phyloP scores from a whole-genome alignment of 495 filamentous ascomycete genomes.

The Penicillium antarcticum region DNA sequence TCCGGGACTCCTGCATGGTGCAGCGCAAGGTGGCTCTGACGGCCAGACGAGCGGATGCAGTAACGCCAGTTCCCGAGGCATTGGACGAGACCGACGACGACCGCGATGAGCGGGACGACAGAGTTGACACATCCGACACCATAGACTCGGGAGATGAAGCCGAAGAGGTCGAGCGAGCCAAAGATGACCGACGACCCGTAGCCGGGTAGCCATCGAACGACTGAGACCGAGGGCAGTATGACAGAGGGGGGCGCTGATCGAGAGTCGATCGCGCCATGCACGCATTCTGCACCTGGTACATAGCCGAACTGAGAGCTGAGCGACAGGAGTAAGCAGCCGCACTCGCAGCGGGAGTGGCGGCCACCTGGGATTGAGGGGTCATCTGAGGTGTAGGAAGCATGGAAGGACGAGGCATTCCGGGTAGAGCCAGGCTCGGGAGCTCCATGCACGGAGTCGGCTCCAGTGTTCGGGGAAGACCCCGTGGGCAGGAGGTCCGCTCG shows the following conservation, averaged over 20 bases:
- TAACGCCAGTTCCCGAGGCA: slow-evolving; percentile 64
- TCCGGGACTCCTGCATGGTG: slow-evolving; percentile 53
- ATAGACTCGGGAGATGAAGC: slow-evolving; percentile 87
- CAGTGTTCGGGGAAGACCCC: slow-evolving; percentile 52
- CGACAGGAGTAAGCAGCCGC: slow-evolving; percentile 50
- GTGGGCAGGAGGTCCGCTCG: slow-evolving; percentile 45
- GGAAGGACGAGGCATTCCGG: slow-evolving; percentile 55
- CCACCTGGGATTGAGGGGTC: slow-evolving; percentile 71
- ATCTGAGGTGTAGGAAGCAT: slow-evolving; percentile 76
- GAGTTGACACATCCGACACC: slow-evolving; percentile 74
- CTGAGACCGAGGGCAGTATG: slow-evolving; percentile 52
- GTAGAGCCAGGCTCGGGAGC: slow-evolving; percentile 37
- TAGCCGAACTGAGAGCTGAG: slow-evolving; percentile 73
- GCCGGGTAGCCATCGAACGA: slow-evolving; percentile 45
- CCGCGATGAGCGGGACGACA: slow-evolving; percentile 60
- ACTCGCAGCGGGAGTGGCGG: slow-evolving; percentile 91
- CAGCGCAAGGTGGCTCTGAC: slow-evolving; percentile 80
- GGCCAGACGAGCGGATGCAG: slow-evolving; percentile 63
- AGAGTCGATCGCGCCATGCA: slow-evolving; percentile 62
- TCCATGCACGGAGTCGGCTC: slow-evolving; percentile 50
- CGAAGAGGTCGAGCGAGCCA: slow-evolving; percentile 72
- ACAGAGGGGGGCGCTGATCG: slow-evolving; percentile 46
- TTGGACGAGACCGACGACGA: slow-evolving; percentile 73
- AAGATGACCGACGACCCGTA: slow-evolving; percentile 65
- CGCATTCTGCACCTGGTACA: slow-evolving; percentile 69